A percentile compares a stretch with the other conserved stretches of the same genome.
Evolutionary conservation across 441 rosid genomes (phyloP).

Genomic region (Lepidium campestre): DNA sequence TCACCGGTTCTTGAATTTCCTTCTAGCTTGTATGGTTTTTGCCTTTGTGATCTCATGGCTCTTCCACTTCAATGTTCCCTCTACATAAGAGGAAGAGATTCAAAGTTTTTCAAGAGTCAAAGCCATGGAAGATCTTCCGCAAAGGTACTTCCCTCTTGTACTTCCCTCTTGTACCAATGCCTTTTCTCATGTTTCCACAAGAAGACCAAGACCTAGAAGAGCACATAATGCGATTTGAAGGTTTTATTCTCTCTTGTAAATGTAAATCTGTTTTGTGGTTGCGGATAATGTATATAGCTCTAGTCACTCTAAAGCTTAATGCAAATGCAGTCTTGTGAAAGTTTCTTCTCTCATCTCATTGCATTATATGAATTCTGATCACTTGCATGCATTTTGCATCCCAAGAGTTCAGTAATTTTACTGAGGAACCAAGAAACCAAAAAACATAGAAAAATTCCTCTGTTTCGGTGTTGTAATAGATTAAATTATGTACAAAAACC

Average conservation of each 20-base stretch:
- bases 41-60: constrained; percentile 56
- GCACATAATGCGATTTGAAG: neutral
- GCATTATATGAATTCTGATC: constrained; percentile 9
- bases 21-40: constrained; percentile 38
- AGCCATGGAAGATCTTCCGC: neutral
- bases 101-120: neutral
- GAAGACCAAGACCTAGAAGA: neutral
- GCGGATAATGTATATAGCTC: constrained; percentile 28
- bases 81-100: constrained; percentile 10
- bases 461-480: constrained; percentile 23
- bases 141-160: constrained; percentile 13
- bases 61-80: constrained; percentile 38
- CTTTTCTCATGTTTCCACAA: constrained; percentile 5
- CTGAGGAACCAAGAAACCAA: constrained; percentile 8
- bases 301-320: constrained; percentile 25
- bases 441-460: constrained; percentile 11
- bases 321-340: constrained; percentile 20
- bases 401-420: constrained; percentile 21
- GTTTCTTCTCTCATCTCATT: constrained; percentile 20
- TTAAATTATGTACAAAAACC: constrained; percentile 25
- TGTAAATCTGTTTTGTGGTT: constrained; percentile 19
- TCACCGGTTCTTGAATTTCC: constrained; percentile 38
- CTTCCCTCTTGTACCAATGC: too few relatives aligned
- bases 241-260: neutral
- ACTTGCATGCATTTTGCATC: constrained; percentile 24